A percentile compares a stretch with the other conserved stretches of the same genome.
Evolutionary conservation across 352 stramenopile genomes (phyloP).

Genomic region (Albugo candida): DNA sequence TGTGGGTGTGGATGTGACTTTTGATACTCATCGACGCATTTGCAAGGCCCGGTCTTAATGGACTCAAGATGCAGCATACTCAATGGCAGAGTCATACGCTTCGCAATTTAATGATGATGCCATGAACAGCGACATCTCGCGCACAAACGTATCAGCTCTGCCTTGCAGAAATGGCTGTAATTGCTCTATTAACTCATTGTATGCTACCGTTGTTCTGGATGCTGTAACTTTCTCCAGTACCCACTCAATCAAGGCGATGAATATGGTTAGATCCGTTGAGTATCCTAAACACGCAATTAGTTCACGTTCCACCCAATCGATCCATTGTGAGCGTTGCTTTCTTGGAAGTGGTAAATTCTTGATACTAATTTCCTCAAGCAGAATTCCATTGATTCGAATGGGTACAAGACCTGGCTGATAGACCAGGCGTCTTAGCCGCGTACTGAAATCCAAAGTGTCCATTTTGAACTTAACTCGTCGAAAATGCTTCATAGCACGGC

Average conservation of each 20-base stretch:
- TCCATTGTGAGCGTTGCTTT: too few relatives aligned
- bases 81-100: slow-evolving; percentile 24
- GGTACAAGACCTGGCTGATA: slow-evolving; percentile 17
- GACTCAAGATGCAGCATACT: too few relatives aligned
- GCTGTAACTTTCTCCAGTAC: slow-evolving; percentile 21
- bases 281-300: slow-evolving; percentile 40
- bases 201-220: neutral
- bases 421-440: too few relatives aligned
- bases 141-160: slow-evolving; percentile 18
- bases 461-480: too few relatives aligned
- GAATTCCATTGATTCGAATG: slow-evolving; percentile 11
- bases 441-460: too few relatives aligned
- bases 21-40: too few relatives aligned
- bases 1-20: too few relatives aligned
- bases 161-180: slow-evolving; percentile 46
- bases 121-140: slow-evolving; percentile 44
- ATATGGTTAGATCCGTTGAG: slow-evolving; percentile 40
- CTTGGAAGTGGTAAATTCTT: too few relatives aligned
- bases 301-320: slow-evolving; percentile 34
- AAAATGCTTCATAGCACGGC: too few relatives aligned
- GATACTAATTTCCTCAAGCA: too few relatives aligned
- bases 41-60: too few relatives aligned
- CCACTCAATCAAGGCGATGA: slow-evolving; percentile 39
- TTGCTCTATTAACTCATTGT: slow-evolving; percentile 21
- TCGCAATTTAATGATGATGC: slow-evolving; percentile 37